These are phyloP conservation scores for Syncephalastrum contaminatum DNA, from an alignment of 371 early-diverging fungal species.

Conservation along the genomic window DNA sequence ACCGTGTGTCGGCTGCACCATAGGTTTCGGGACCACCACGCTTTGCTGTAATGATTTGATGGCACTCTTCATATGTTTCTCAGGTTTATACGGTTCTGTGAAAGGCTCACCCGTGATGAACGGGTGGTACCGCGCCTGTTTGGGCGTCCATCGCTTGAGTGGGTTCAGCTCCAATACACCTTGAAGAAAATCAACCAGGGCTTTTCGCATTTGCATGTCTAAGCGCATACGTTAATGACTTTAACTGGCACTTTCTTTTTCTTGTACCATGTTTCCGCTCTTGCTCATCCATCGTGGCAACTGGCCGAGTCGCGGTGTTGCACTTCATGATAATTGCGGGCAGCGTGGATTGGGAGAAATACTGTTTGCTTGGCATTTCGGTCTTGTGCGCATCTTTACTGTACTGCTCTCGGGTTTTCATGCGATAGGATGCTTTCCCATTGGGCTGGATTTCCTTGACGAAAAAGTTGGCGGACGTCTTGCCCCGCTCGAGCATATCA, in stretches of 20 bases:
- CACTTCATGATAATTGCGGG: slow-evolving; percentile 79
- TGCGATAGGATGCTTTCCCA: slow-evolving; percentile 54
- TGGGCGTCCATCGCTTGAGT: slow-evolving; percentile 90
- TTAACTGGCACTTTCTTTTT: slow-evolving; percentile 30
- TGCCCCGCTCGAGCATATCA: slow-evolving; percentile 41
- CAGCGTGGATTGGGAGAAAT: slow-evolving; percentile 76
- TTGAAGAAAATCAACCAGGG: slow-evolving; percentile 85
- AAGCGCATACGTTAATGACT: slow-evolving; percentile 8
- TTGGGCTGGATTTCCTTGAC: slow-evolving; percentile 21
- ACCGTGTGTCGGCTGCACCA: background rate
- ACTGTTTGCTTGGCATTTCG: slow-evolving; percentile 87
- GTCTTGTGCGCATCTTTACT: slow-evolving; percentile 66
- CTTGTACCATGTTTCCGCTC: slow-evolving; percentile 63
- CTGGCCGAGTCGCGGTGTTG: slow-evolving; percentile 41
- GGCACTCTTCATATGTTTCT: slow-evolving; percentile 18
- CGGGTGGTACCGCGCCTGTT: slow-evolving; percentile 91
- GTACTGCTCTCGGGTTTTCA: slow-evolving; percentile 86
- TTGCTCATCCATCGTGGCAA: slow-evolving; percentile 54
- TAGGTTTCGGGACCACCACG: background rate
- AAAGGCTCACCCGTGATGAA: slow-evolving; percentile 91
- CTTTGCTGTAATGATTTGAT: slow-evolving; percentile 4
- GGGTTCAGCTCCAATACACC: slow-evolving; percentile 90
- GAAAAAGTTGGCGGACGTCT: slow-evolving; percentile 29
- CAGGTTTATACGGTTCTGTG: slow-evolving; percentile 56
- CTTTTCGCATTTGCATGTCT: slow-evolving; percentile 68